phyloP scores from a whole-genome alignment of 345 rosid genomes.

The Populus davidiana region DNA sequence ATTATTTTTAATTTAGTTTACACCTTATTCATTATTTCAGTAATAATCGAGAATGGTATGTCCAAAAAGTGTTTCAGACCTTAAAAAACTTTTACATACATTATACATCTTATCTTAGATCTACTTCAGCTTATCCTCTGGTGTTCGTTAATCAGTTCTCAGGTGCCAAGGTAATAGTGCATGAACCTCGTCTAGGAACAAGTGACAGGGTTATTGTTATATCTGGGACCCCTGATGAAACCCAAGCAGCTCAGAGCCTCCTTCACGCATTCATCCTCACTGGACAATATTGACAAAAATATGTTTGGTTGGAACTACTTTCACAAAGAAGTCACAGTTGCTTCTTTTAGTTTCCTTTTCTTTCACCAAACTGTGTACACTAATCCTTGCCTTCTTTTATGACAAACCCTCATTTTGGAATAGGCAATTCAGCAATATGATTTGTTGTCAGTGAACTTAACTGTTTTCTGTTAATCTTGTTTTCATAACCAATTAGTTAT shows the following conservation, averaged over 20 bases:
- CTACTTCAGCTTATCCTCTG: conserved; percentile 26
- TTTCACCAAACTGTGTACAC: conserved; percentile 2
- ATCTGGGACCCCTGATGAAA: conserved; percentile 93
- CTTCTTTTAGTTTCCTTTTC: not conserved
- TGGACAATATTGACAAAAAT: conserved; percentile 35
- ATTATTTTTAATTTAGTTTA: not conserved
- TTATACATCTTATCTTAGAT: conserved; percentile 11
- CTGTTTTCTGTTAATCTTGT: not conserved
- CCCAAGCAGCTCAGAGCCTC: conserved; percentile 94
- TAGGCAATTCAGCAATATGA: not conserved
- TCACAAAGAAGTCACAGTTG: conserved; percentile 1
- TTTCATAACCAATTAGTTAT: not conserved
- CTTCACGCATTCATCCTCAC: conserved; percentile 90
- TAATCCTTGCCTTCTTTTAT: not conserved
- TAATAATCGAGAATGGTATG: not conserved
- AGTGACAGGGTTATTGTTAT: conserved; percentile 79
- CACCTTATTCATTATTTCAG: not conserved
- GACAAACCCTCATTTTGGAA: not conserved
- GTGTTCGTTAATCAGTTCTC: conserved; percentile 69
- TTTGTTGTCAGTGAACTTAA: not conserved
- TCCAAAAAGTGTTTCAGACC: not conserved
- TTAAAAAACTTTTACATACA: conserved; percentile 7
- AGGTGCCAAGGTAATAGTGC: conserved; percentile 89
- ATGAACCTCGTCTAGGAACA: conserved; percentile 70
- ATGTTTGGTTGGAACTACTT: not conserved